Percentiles rank a stretch among this genome's conserved stretches.
Conservation (phyloP, 176 grass and related monocot species). For the Pontederia paniculata region DNA sequence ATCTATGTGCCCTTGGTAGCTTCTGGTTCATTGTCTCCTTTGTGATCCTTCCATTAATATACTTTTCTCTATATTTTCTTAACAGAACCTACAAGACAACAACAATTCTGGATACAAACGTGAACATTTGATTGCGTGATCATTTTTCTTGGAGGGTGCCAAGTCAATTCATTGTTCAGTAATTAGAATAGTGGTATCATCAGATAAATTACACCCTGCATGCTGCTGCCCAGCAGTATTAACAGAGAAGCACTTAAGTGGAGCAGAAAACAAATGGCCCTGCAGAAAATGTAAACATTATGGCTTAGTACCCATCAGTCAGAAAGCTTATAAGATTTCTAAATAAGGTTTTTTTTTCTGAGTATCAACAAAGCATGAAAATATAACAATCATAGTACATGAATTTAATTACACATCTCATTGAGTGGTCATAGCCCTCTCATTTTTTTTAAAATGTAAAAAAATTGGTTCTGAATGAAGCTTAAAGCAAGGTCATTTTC, state of each 20-base stretch:
- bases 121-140: neutral
- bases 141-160: neutral
- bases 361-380: neutral
- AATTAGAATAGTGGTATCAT: neutral
- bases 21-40: no score
- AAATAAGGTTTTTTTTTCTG: neutral
- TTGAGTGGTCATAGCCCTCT: no score
- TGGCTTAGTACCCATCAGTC: neutral
- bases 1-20: no score
- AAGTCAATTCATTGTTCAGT: neutral
- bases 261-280: constrained; percentile 7
- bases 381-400: neutral
- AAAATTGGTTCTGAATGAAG: no score
- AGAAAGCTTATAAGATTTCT: neutral
- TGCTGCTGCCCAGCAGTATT: neutral
- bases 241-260: neutral
- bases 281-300: neutral
- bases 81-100: no score
- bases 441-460: no score
- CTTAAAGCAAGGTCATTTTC: no score
- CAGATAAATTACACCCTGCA: neutral
- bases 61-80: no score
- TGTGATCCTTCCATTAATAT: no score
- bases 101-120: neutral
- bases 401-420: neutral